Base-by-base conservation (phyloP, 345 rosid genomes). In the Brassica cretica region DNA sequence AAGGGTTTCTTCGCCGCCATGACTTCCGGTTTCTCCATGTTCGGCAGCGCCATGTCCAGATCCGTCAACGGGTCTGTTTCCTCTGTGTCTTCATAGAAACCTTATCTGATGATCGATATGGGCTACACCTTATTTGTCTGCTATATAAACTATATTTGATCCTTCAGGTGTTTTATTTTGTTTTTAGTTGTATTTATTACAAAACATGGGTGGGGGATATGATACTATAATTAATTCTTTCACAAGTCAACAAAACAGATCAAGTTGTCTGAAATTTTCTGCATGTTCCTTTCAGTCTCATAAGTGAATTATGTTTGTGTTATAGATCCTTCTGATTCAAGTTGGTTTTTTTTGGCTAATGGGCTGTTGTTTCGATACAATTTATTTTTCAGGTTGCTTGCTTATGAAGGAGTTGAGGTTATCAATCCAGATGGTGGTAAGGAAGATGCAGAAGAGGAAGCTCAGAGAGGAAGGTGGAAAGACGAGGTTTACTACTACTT, bases 371-470 rank as follows among this genome's bases (percentile, higher is more conserved):
- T 24, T 55, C 0, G 0, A 32, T 67, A 19, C 61, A 21, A 41
- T 19, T 59, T 39, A 4, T 49, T 35, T 24, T 74, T 30, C 85
- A 93, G 93, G 35, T 39, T 88, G 55, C 77, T 84, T 59, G 86
- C 87, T 66, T 84, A 93, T 75, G 98, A 92, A 88, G 97, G 91
- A 8, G 76, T 93, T 71, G 98, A 93, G 84, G 97, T 93, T 37
- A 85, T 93, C 44, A 91, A 93, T 83, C 98, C 98, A 7, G 98
- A 93, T 53, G 98, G 97, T 82, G 96, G 93, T 65, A 90, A 88
- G 56, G 98, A 94, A 83, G 97, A 94, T 63, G 94, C 93, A 0
- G 96, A 84, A 84, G 98, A 94, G 80, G 96, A 94, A 86, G 98
- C 98, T 77, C 89, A 81, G 68, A 88, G 81, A 82, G 97, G 98